phyloP scores from a whole-genome alignment of 768 basidiomycete genomes.

The Termitomyces sp. region DNA sequence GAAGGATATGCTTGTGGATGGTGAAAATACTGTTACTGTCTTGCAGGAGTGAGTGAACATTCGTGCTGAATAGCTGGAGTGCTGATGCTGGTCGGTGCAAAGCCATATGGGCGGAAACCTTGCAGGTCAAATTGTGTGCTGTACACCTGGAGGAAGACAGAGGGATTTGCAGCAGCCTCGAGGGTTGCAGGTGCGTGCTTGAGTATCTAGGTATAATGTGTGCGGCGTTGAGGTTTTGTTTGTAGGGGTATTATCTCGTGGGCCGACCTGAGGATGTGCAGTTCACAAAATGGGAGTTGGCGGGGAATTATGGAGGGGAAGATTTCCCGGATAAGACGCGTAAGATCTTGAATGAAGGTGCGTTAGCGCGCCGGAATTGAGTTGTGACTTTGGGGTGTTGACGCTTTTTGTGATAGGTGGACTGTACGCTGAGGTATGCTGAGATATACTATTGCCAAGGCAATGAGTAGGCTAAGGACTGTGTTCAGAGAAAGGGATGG shows the following conservation, averaged over 20 bases:
- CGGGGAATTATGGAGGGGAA: slow-evolving; percentile 17
- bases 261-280: slow-evolving; percentile 11
- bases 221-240: too few relatives aligned
- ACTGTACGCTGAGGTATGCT: slow-evolving; percentile 16
- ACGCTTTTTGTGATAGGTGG: slow-evolving; percentile 9
- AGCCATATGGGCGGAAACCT: slow-evolving; percentile 22
- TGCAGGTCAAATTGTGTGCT: slow-evolving; percentile 20
- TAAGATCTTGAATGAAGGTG: slow-evolving; percentile 20
- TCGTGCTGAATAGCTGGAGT: neutral
- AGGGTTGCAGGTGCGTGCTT: slow-evolving; percentile 14
- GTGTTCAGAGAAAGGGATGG: slow-evolving; percentile 16
- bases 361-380: neutral
- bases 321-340: slow-evolving; percentile 17
- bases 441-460: too few relatives aligned
- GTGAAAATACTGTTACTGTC: slow-evolving; percentile 14
- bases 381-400: neutral
- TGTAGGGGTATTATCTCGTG: slow-evolving; percentile 18
- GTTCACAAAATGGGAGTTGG: slow-evolving; percentile 17
- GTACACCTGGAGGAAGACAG: slow-evolving; percentile 19
- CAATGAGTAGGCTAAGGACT: neutral
- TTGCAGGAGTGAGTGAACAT: slow-evolving; percentile 15
- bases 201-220: neutral
- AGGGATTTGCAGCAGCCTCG: slow-evolving; percentile 18
- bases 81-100: neutral
- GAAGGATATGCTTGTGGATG: slow-evolving; percentile 12